Evolutionary conservation across 345 rosid species (phyloP), one percentile per base, ranked within the genome.

Genomic region (Nephelium lappaceum): DNA sequence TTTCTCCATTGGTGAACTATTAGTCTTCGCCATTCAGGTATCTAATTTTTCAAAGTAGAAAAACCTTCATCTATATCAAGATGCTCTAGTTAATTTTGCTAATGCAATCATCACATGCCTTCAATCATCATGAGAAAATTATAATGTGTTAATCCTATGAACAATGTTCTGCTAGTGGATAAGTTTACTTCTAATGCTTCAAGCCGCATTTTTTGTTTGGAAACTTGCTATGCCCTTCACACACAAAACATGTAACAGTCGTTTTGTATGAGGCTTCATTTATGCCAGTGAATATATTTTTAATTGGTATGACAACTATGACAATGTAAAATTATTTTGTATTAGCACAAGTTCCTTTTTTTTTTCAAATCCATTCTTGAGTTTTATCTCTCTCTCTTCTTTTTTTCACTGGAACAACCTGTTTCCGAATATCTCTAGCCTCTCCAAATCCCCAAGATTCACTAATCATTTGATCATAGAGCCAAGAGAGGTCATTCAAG

Each of bases 1-100:
- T 68, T 95, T 95, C 60, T 85, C 97, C 41, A 69, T 93, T 69
- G 98, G 99, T 60, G 99, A 95, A 84, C 83, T 95, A 27, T 88
- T 95, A 70, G 84, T 95, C 83, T 95, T 95, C 80, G 95, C 97
- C 70, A 92, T 93, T 14, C 98, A 95, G 97, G 98, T 95, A 87
- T 64, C 21, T 57, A 38, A 24, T 71, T 53, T 36, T 69, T 11
- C n/a, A 6, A 2, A 27, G 42, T 36, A 39, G 25, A 72, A 38
- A 55, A 0, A 10, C 41, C 18, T 51, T 55, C 27, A 6, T 73
- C 24, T 61, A 2, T 18, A 10, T 3, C 5, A 11, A 25, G 11
- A 62, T 63, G 31, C 60, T 63, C 38, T 47, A 12, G 49, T 78
- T 45, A 51, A n/a, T 77, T 68, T 72, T 60, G 39, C 19, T 67